A percentile compares a stretch with the other conserved stretches of the same genome.
Conservation (phyloP, 441 rosid genomes). For the Manihot esculenta region DNA sequence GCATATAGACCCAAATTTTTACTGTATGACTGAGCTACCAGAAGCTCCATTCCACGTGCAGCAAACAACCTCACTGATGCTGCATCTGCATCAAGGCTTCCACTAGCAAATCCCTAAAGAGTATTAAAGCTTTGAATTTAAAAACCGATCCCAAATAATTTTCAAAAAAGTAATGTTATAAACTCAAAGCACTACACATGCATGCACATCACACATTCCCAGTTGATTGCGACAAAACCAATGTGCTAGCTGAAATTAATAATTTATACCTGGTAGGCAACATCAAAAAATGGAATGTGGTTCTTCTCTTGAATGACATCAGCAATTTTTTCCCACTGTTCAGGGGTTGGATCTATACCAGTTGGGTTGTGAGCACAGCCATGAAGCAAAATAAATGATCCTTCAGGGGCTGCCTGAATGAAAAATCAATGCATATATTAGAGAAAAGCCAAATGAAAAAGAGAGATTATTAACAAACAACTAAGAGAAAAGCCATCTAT, state of each 20-base stretch:
- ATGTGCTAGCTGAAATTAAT: slow-evolving; percentile 13
- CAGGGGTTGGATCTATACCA: slow-evolving; percentile 94
- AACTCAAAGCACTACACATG: not conserved
- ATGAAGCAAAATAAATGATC: slow-evolving; percentile 90
- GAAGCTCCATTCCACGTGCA: slow-evolving; percentile 80
- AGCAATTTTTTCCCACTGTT: slow-evolving; percentile 89
- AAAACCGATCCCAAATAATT: not conserved
- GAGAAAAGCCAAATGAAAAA: slow-evolving; percentile 5
- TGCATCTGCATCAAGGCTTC: slow-evolving; percentile 94
- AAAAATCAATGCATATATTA: not conserved
- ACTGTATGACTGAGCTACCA: slow-evolving; percentile 97
- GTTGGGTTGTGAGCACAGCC: slow-evolving; percentile 99
- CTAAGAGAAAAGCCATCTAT: no score
- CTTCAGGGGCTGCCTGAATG: slow-evolving; percentile 85
- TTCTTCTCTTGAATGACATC: slow-evolving; percentile 91
- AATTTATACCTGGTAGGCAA: slow-evolving; percentile 86
- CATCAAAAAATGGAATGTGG: slow-evolving; percentile 92
- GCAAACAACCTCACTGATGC: slow-evolving; percentile 87
- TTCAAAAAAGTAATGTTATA: not conserved
- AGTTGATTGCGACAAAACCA: not conserved
- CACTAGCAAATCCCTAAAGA: slow-evolving; percentile 93
- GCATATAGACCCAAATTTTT: slow-evolving; percentile 94
- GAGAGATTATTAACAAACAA: not conserved
- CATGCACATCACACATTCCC: not conserved
- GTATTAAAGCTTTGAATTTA: slow-evolving; percentile 12